Evolutionary conservation across 192 early-diverging fungal species (phyloP), one percentile per base, ranked within the genome.

Genomic region (Linderina pennispora): DNA sequence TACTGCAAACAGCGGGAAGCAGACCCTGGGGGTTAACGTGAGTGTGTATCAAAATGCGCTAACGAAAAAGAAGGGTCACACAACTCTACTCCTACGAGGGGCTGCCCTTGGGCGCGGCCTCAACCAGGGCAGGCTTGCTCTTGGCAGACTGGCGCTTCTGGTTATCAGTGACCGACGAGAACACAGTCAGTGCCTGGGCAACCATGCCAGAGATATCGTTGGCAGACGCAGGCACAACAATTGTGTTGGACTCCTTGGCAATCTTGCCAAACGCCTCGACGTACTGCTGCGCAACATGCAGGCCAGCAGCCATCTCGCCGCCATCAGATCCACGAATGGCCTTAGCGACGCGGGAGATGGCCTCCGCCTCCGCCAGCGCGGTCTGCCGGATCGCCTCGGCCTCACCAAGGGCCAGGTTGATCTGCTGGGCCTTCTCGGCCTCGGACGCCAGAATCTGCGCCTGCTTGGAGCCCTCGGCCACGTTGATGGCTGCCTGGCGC

Each of bases 251-350:
- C 62, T 96, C 82, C 70, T 98, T 98, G 26, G 95, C 95, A 39
- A 98, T 76, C 48, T 80, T 71, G 13, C 82, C 88, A 73, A 97
- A 97, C 7, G 90, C 87, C 31, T 94, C 89, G 40, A 98, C 91
- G 55, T 96, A 98, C 70, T 92, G 90, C 61, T 98, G 93, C 18
- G 95, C 95, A 16, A 98, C 83, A 17, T 87, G 85, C 49, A 98
- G 73, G 2, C 90, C 79, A 1, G 95, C 88, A 0, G 95, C 93
- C 43, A 94, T 80, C 46, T 82, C 78, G 19, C 90, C 92, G 23
- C 74, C 70, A 24, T 78, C 65, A 4, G 63, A 52, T 22, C 71
- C 55, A 24, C 60, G 43, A 50, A 98, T 92, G 18, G 93, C 89
- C 10, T 60, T 49, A 0, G 90, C 85, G n/a, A 98, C 83, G 11